Base-by-base conservation (phyloP, 148 eudicot genomes). In the Salicornia ramosissima region DNA sequence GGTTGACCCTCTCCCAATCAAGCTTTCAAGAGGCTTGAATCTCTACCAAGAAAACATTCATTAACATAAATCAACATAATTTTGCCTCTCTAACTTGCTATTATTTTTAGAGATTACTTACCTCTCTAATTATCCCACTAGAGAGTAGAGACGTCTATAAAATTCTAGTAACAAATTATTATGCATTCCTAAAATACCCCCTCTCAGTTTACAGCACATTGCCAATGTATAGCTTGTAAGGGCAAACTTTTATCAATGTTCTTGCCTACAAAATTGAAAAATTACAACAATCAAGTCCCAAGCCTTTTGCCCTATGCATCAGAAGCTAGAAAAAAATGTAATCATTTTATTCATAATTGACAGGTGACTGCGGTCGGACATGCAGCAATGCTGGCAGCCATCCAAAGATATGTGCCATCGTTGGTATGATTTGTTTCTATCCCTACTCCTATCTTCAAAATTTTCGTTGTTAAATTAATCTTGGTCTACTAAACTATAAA, bases 361-460 rank as follows among this genome's bases (percentile, higher is more conserved):
- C 87, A 95, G 99, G 97, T 95, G 57, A 95, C 99, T 78, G 99
- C 99, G 64, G 91, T 95, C 40, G 99, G 99, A 54, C 99, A 95
- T 80, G 99, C 99, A 15, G 99, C 99, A 26, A 95, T 95, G 88
- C 74, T 95, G 79, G 99, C 99, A 46, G 97, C 91, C 71, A 91
- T 95, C 54, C 99, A 95, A 67, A 86, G 99, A 86, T 91, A 95
- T 61, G 88, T 86, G 25, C 99, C 96, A 56, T 64, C 87, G 40
- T 73, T 95, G 96, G 97, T 89, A 46, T 72, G 89, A n/a, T n/a
- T n/a, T 83, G 52, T 58, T 76, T 65, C 19, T 28, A 52, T 16
- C 51, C 64, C 63, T 29, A 1, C 33, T 60, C 49, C 22, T 54
- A 46, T 28, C 11, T 60, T 52, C n/a, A 21, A 6, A 18, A 18